Evolutionary conservation across 345 rosid species (phyloP).

Genomic region (Mangifera indica): DNA sequence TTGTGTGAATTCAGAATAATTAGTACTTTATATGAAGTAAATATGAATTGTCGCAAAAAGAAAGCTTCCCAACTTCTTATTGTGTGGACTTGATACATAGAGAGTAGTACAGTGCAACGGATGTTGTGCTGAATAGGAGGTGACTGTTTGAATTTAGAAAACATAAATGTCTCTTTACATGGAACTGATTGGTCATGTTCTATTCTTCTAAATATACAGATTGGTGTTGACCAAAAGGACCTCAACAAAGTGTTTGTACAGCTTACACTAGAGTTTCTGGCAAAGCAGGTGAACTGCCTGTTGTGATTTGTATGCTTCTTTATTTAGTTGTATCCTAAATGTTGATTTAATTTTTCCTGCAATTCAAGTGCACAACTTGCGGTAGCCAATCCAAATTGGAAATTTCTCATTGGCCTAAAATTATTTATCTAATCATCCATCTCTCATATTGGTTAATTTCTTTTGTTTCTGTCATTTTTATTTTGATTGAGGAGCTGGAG

Average conservation of each 20-base stretch:
- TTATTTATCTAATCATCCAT: not conserved
- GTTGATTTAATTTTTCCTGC: not conserved
- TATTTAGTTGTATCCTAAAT: conserved; percentile 2
- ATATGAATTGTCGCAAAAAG: not conserved
- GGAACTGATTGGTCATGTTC: not conserved
- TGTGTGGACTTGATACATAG: not conserved
- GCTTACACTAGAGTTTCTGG: conserved; percentile 77
- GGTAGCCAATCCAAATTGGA: not conserved
- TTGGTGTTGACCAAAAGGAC: conserved; percentile 75
- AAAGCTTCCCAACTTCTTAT: not conserved
- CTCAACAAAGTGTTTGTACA: conserved; percentile 71
- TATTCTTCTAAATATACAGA: conserved; percentile 41
- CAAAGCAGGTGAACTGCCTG: conserved; percentile 65
- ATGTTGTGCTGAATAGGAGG: too few relatives aligned
- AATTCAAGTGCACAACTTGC: not conserved
- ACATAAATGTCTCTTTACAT: not conserved
- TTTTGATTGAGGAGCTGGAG: not conserved
- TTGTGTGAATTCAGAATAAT: not conserved
- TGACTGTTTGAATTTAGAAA: conserved; percentile 10
- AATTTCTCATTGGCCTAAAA: not conserved
- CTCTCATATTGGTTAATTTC: not conserved
- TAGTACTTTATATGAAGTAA: not conserved
- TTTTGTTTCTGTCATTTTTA: not conserved
- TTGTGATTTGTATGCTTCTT: not conserved
- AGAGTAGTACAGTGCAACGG: not conserved